Conservation (phyloP, 352 stramenopile species). For the Phytophthora europaea region DNA sequence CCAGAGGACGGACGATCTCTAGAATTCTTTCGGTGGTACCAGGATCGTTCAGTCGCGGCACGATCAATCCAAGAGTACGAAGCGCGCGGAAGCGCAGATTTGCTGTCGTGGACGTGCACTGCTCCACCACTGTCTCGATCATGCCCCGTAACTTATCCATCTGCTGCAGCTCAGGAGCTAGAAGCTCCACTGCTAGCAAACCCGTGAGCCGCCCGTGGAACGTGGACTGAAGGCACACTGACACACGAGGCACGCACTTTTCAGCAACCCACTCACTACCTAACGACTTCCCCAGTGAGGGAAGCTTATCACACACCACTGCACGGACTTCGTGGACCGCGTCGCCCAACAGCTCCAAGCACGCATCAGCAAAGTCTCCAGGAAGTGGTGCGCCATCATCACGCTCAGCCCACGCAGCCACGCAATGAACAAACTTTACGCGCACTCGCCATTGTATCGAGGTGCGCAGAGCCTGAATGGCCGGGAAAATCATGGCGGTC, state of each 20-base stretch:
- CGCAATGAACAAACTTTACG: constrained; percentile 89
- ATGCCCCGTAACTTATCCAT: constrained; percentile 78
- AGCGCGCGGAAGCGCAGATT: constrained; percentile 87
- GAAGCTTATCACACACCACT: constrained; percentile 70
- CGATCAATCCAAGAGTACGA: constrained; percentile 71
- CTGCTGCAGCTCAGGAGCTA: constrained; percentile 68
- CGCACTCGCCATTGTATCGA: constrained; percentile 87
- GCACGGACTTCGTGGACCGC: constrained; percentile 79
- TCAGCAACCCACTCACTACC: constrained; percentile 81
- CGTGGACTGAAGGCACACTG: constrained; percentile 71
- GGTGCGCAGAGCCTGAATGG: constrained; percentile 69
- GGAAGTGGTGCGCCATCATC: constrained; percentile 65
- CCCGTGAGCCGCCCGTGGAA: constrained; percentile 82
- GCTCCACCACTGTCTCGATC: constrained; percentile 73
- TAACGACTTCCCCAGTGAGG: constrained; percentile 72
- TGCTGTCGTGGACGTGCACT: constrained; percentile 82
- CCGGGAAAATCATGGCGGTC: constrained; percentile 74
- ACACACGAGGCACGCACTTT: constrained; percentile 74
- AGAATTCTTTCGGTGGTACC: constrained; percentile 73
- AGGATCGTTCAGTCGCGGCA: constrained; percentile 76
- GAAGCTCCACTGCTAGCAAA: constrained; percentile 72
- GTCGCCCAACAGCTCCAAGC: constrained; percentile 74
- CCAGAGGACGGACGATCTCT: constrained; percentile 80
- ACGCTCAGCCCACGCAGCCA: constrained; percentile 82
- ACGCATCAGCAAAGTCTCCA: constrained; percentile 77